Conservation (phyloP, 169 alveolate genomes). For the Plasmodium cynomolgi region DNA sequence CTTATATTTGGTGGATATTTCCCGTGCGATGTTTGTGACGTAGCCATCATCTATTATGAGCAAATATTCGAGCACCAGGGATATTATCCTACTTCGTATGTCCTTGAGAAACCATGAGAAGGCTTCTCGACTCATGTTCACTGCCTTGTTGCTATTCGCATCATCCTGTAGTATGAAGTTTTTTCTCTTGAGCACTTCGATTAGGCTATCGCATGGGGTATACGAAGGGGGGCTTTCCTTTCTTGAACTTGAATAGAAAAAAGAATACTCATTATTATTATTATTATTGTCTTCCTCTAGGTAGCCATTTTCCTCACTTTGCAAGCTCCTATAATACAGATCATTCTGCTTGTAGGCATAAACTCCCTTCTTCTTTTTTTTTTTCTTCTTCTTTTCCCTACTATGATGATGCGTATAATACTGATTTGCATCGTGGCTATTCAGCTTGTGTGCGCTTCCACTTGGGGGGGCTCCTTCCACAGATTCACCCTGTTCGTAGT, state of each 20-base stretch:
- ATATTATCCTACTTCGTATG: conserved; percentile 81
- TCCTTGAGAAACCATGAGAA: conserved; percentile 88
- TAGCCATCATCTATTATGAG: conserved; percentile 80
- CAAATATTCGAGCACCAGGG: conserved; percentile 83
- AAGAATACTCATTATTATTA: conserved; percentile 7
- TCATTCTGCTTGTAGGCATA: conserved; percentile 73
- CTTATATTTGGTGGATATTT: conserved; percentile 10
- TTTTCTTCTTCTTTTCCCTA: neutral
- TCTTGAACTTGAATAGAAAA: conserved; percentile 46
- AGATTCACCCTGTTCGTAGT: neutral
- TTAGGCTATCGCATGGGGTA: conserved; percentile 44
- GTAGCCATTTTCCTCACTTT: conserved; percentile 49
- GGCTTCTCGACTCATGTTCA: conserved; percentile 86
- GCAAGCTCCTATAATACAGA: conserved; percentile 50
- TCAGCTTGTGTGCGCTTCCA: neutral
- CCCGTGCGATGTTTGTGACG: conserved; percentile 72
- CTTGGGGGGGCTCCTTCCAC: neutral
- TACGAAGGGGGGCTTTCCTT: conserved; percentile 12
- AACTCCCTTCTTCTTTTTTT: conserved; percentile 39
- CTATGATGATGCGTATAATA: neutral
- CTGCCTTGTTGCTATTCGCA: conserved; percentile 57
- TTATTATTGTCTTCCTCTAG: conserved; percentile 66
- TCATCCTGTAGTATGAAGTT: conserved; percentile 59
- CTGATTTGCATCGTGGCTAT: neutral
- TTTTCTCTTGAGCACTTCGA: conserved; percentile 42